Base-by-base conservation (phyloP, 2,329 filamentous ascomycete species). In the Coniella lustricola region DNA sequence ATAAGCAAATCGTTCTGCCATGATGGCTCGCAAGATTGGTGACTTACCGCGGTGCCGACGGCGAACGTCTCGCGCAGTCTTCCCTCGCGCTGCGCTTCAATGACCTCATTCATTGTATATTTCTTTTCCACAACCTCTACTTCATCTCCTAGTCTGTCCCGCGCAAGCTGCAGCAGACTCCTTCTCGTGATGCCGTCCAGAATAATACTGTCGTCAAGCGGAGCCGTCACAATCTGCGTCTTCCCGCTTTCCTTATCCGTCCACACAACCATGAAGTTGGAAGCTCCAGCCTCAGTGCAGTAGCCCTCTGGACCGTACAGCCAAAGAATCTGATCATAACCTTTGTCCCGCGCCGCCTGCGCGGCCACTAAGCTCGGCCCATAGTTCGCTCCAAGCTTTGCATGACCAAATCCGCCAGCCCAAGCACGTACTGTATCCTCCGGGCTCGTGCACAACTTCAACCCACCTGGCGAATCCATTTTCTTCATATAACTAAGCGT, bases 311-410 rank as follows among this genome's bases (percentile, higher is more conserved):
- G 67, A 1, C 89, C 89, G 60, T 95, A 93, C 44, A 96, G 76
- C 90, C 90, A 96, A n/a, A 96, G 77, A 48, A 96, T 85, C 74
- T 96, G 91, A 62, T 91, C 80, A 67, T 82, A 96, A 0, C 91
- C 90, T 35, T 78, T 70, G 10, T 70, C 71, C 48, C 82, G 72
- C 3, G 90, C 90, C 65, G 90, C 85, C 16, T 76, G 76, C 42
- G 90, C 90, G 3, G 88, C 87, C 46, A 88, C 74, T 46, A 96
- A 75, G 17, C 80, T 84, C 16, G 90, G 90, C 0, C 90, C 90
- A 66, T 95, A 96, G 73, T 95, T 96, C 53, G 90, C 90, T 47
- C 90, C 90, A 31, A 96, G 79, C 70, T 96, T 96, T 52, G 90
- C 89, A 62, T 85, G 90, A 1, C 90, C 90, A 64, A 94, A 95